Evolutionary conservation across 306 rosid genomes (phyloP), one percentile per base, ranked within the genome.

Genomic region (Sesbania bispinosa): DNA sequence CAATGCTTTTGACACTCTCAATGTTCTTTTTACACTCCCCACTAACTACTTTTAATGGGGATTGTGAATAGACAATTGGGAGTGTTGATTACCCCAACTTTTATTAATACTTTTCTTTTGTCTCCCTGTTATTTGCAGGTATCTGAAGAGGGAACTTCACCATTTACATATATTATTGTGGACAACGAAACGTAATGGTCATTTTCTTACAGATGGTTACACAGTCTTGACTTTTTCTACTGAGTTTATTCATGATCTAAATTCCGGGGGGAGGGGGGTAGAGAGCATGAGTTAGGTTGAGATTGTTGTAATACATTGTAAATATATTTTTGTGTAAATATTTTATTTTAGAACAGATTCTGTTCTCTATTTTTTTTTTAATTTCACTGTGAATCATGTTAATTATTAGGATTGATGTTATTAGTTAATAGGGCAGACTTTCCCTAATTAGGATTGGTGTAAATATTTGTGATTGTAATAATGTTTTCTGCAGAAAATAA

Each of bases 111-210:
- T 55, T 53, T 33, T 48, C 11, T 15, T 7, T 16, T 73, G 55
- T 75, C 8, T 61, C 29, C 53, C 55, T 79, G 74, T 62, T 76
- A 51, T 76, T 78, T 85, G 58, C 88, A 95, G 96, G 96, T 95
- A 50, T 64, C 96, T 21, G 6, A 91, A 73, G 96, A 59, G 59
- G 99, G 97, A 46, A 89, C 77, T 83, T 91, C 99, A 57, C 93
- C 97, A 3, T 91, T 95, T 80, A 75, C 96, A 73, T 95, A 91
- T 54, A 38, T 95, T 51, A 89, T 95, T 69, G 97, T 95, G 68
- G 99, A 95, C 86, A 86, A 76, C 13, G 83, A 89, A 82, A 95
- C 76, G 99, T 95, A 81, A 88, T 88, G 67, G 59, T 52, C 81
- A 30, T 66, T 53, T n/a, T 46, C 76, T 50, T 67, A n/a, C 32